Evolutionary conservation across 345 rosid species (phyloP).

Genomic region (Pistacia vera): DNA sequence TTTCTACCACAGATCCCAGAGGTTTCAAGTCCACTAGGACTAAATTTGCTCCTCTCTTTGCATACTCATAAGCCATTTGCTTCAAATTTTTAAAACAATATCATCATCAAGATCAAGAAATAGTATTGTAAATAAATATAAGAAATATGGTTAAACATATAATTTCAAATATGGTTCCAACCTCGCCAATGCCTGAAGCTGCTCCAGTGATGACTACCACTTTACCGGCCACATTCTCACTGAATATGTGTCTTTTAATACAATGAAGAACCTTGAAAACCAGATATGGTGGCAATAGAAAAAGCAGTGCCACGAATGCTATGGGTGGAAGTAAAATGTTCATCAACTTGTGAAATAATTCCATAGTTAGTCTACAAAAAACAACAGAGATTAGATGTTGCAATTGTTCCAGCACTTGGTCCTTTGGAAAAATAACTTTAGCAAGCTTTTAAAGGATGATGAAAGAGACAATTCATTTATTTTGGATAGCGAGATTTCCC

Average conservation of each 20-base stretch:
- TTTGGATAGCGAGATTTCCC: too few relatives aligned
- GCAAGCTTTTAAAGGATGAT: too few relatives aligned
- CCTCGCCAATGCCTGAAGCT: conserved; percentile 24
- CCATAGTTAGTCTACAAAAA: not conserved
- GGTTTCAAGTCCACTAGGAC: conserved; percentile 42
- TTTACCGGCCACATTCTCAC: conserved; percentile 10
- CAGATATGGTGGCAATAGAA: not conserved
- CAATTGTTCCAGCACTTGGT: too few relatives aligned
- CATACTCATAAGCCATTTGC: conserved; percentile 47
- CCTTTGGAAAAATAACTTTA: too few relatives aligned
- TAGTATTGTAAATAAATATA: too few relatives aligned
- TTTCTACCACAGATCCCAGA: conserved; percentile 24
- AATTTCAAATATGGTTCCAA: not conserved
- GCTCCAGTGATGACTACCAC: conserved; percentile 18
- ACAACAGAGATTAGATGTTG: not conserved
- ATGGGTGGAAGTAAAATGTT: conserved; percentile 3
- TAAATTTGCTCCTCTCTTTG: conserved; percentile 37
- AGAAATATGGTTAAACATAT: too few relatives aligned
- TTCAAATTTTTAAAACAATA: conserved; percentile 14
- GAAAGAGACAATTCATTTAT: too few relatives aligned
- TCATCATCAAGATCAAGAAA: not conserved
- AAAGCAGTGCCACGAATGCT: not conserved
- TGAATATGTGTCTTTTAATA: not conserved
- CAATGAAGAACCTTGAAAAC: conserved; percentile 3
- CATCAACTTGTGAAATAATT: conserved; percentile 8